Base-by-base conservation (phyloP, 2,329 filamentous ascomycete species). In the Talaromyces pinophilus region DNA sequence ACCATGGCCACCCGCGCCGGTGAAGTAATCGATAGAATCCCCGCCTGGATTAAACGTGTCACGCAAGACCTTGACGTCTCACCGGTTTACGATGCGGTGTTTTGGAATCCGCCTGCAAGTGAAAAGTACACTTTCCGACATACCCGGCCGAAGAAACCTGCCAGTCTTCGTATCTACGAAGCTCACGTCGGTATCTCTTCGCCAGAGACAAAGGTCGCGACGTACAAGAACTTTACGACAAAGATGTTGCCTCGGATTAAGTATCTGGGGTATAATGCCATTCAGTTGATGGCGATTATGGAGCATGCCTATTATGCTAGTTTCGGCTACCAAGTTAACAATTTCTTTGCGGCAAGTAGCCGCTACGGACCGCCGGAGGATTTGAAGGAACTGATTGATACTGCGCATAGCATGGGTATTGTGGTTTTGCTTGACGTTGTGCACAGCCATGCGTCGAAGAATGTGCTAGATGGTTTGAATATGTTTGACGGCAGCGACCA, bases 241-340 rank as follows among this genome's bases (percentile, higher is more conserved):
- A 92, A 92, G 78, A 93, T 97, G 85, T 86, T 99, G 7, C 93
- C 94, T 17, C 88, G 94, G 66, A 98, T 99, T 81, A 90, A 93
- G 75, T 83, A 88, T 70, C 84, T 98, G 52, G 95, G 94, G 48
- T 99, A 99, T 83, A 98, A 99, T 76, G 91, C 93, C 64, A 98
- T 99, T 71, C 95, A 99, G 78, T 85, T 99, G 70, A 99, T 99
- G 95, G 95, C 95, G 55, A 86, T 99, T 75, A 99, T 99, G 94
- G 95, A 99, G 77, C 95, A 99, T 80, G 95, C 95, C 60, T 99
- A 99, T 84, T 99, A 99, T 78, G 95, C 95, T 73, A 98, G 94
- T 75, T 99, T 99, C 74, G 95, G 95, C 57, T 99, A 99, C 79
- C 95, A 99, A 80, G 88, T 99, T 81, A 99, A 98, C 83, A 97